These are phyloP conservation scores for Hibiscus syriacus DNA, from an alignment of 345 rosid species.

Conservation along the genomic window DNA sequence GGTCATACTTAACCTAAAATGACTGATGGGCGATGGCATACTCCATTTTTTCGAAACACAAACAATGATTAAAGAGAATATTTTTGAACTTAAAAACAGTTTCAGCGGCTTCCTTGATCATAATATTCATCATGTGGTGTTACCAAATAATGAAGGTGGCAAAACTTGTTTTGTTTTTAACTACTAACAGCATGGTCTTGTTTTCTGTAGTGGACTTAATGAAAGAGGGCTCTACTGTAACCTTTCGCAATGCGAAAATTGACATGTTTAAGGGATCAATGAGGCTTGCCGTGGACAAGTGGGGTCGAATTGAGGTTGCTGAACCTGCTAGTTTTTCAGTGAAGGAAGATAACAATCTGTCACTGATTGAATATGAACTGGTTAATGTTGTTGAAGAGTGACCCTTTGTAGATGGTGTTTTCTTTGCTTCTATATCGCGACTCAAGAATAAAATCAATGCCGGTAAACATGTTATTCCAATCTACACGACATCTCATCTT, in stretches of 20 bases:
- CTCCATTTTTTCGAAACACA: no score
- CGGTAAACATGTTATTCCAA: conserved; percentile 22
- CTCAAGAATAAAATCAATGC: conserved; percentile 32
- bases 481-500: conserved; percentile 20
- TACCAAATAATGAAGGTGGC: neutral
- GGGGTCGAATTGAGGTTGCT: conserved; percentile 51
- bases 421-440: conserved; percentile 10
- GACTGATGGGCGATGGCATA: no score
- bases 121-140: no score
- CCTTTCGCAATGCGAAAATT: conserved; percentile 60
- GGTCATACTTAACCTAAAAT: no score
- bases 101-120: no score
- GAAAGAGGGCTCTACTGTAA: conserved; percentile 62
- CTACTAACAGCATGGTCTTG: neutral
- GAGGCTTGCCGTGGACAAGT: conserved; percentile 64
- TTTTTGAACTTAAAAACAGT: no score
- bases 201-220: conserved; percentile 58
- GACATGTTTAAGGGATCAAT: conserved; percentile 76
- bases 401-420: conserved; percentile 5
- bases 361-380: conserved; percentile 61
- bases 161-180: neutral
- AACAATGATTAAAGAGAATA: no score
- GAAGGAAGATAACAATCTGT: conserved; percentile 74
- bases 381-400: conserved; percentile 60
- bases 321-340: conserved; percentile 61